A percentile compares a stretch with the other conserved stretches of the same genome.
Evolutionary conservation across 768 basidiomycete species (phyloP).

Genomic region (Naganishia onofrii): DNA sequence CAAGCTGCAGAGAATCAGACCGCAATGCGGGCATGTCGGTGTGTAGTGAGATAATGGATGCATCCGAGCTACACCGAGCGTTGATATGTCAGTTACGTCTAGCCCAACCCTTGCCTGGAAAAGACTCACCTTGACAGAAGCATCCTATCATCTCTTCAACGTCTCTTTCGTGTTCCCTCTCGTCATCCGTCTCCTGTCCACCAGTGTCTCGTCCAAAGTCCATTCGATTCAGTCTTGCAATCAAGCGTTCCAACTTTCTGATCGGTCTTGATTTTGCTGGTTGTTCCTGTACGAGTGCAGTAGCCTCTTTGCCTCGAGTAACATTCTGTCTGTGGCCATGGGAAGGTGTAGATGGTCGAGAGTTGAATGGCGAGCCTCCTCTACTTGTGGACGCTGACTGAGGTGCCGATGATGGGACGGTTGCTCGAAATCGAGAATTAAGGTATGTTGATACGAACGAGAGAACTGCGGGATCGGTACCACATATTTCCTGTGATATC

Average conservation of each 20-base stretch:
- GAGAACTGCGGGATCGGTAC: slow-evolving; percentile 38
- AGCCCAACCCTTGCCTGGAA: neutral
- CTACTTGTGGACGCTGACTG: slow-evolving; percentile 13
- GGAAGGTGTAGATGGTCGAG: neutral
- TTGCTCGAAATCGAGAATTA: slow-evolving; percentile 39
- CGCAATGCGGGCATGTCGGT: slow-evolving; percentile 50
- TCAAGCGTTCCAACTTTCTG: slow-evolving; percentile 42
- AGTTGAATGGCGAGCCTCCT: slow-evolving; percentile 3
- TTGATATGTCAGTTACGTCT: neutral
- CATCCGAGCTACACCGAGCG: slow-evolving; percentile 40
- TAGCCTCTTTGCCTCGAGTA: slow-evolving; percentile 32
- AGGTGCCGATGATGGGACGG: slow-evolving; percentile 18
- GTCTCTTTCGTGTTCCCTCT: slow-evolving; percentile 34
- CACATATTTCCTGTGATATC: slow-evolving; percentile 45
- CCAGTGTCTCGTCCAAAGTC: neutral
- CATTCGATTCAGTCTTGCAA: slow-evolving; percentile 34
- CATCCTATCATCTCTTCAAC: slow-evolving; percentile 35
- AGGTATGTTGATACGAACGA: slow-evolving; percentile 42
- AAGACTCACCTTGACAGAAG: slow-evolving; percentile 50
- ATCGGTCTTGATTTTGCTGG: slow-evolving; percentile 40
- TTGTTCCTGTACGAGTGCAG: slow-evolving; percentile 1
- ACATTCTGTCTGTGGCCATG: slow-evolving; percentile 8
- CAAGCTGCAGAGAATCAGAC: slow-evolving; percentile 48
- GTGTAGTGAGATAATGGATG: slow-evolving; percentile 51
- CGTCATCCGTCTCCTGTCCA: slow-evolving; percentile 3